A percentile compares a stretch with the other conserved stretches of the same genome.
Evolutionary conservation across 2,329 filamentous ascomycete species (phyloP).

Genomic region (Pseudogymnoascus sp.): DNA sequence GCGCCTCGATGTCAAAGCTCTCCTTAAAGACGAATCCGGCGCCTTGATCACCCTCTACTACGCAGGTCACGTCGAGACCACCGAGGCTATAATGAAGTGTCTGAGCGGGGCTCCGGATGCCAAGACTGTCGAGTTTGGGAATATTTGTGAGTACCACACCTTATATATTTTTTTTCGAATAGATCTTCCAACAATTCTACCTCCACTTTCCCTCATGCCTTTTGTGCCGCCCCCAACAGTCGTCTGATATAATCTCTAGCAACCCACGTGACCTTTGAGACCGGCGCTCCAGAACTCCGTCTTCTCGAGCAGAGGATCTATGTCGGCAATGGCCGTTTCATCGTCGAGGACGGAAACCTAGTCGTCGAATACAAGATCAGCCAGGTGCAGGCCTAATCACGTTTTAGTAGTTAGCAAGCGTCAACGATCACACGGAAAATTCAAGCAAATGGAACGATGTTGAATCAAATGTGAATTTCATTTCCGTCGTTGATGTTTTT

Average conservation of each 20-base stretch:
- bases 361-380: conserved; percentile 38
- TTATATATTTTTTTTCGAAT: not conserved
- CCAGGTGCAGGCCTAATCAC: conserved; percentile 17
- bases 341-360: conserved; percentile 29
- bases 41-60: conserved; percentile 32
- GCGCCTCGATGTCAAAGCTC: conserved; percentile 32
- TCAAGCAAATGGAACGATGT: not conserved
- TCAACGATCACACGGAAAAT: not conserved
- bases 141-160: conserved; percentile 28
- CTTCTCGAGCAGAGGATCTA: conserved; percentile 33
- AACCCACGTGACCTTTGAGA: conserved; percentile 33
- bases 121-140: conserved; percentile 33
- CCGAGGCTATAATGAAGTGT: conserved; percentile 27
- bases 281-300: conserved; percentile 29
- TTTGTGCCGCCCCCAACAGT: not conserved
- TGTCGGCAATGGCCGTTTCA: conserved; percentile 35
- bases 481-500: conserved; percentile 6
- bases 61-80: conserved; percentile 31
- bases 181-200: not conserved
- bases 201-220: not conserved
- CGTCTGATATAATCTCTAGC: conserved; percentile 18
- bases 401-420: not conserved
- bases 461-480: conserved; percentile 5
- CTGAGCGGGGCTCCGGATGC: conserved; percentile 30
- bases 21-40: conserved; percentile 30